Evolutionary conservation across 352 stramenopile genomes (phyloP).

Genomic region (Thraustochytrium sp.): DNA sequence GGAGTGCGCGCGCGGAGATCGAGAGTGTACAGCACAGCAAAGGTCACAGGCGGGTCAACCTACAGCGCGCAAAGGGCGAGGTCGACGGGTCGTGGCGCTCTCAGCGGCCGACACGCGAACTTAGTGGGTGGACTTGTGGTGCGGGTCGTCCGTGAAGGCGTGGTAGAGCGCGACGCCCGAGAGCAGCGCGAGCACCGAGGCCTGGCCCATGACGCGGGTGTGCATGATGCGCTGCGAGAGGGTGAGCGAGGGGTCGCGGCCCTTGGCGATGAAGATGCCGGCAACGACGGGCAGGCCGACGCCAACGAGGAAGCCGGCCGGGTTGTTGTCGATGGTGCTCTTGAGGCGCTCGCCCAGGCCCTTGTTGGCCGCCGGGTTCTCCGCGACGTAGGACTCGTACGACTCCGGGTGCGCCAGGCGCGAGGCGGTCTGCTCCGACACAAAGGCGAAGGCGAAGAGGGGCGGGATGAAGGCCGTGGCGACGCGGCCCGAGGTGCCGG

Average conservation of each 20-base stretch:
- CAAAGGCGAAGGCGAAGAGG: slow-evolving; percentile 36
- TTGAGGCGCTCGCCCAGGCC: background rate
- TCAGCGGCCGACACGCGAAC: background rate
- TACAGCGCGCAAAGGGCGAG: too few relatives aligned
- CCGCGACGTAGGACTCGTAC: slow-evolving; percentile 23
- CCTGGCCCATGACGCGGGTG: slow-evolving; percentile 43
- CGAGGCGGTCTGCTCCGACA: slow-evolving; percentile 27
- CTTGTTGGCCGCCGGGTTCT: background rate
- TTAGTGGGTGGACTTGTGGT: background rate
- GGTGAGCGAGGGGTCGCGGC: background rate
- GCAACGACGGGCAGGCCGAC: slow-evolving; percentile 10
- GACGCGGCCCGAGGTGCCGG: slow-evolving; percentile 10
- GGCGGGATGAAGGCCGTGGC: slow-evolving; percentile 41
- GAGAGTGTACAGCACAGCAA: too few relatives aligned
- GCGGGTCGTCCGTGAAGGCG: slow-evolving; percentile 6
- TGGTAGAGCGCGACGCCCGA: slow-evolving; percentile 36
- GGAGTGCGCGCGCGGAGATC: too few relatives aligned
- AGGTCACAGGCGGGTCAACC: too few relatives aligned
- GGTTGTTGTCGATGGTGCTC: slow-evolving; percentile 15
- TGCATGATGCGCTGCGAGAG: slow-evolving; percentile 44
- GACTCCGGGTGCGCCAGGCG: slow-evolving; percentile 37
- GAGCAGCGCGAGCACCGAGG: slow-evolving; percentile 20
- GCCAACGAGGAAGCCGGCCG: background rate
- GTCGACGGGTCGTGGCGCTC: too few relatives aligned
- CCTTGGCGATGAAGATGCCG: slow-evolving; percentile 18